These are phyloP conservation scores for Colletotrichum nymphaeae DNA, from an alignment of 2,329 filamentous ascomycete genomes.

Conservation along the genomic window DNA sequence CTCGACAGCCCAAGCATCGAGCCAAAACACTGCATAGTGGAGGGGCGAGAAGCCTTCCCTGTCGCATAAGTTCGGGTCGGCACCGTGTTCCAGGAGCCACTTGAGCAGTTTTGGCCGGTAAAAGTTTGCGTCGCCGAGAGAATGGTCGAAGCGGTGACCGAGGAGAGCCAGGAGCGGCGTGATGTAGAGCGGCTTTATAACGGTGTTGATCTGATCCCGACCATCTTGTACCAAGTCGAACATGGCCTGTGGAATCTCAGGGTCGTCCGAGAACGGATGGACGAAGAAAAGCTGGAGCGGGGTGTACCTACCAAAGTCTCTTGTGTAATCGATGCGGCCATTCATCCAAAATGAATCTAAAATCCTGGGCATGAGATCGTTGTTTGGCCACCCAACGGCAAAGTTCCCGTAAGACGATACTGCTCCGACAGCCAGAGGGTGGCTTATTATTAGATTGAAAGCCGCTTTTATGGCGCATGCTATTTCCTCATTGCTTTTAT, in stretches of 20 bases:
- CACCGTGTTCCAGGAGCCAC: slow-evolving; percentile 18
- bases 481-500: neutral
- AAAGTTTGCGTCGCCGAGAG: slow-evolving; percentile 1
- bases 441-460: neutral
- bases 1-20: neutral
- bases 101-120: slow-evolving; percentile 16
- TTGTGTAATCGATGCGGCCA: too few relatives aligned
- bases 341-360: too few relatives aligned
- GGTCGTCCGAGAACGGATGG: slow-evolving; percentile 16
- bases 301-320: neutral
- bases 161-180: slow-evolving; percentile 16
- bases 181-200: neutral
- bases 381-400: neutral
- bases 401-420: neutral
- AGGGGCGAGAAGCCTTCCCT: slow-evolving; percentile 19
- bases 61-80: slow-evolving; percentile 19
- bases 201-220: neutral
- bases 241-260: slow-evolving; percentile 12
- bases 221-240: neutral
- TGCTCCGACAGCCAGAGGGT: neutral
- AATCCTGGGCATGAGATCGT: neutral
- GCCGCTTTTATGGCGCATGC: neutral
- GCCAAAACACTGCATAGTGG: slow-evolving; percentile 26
- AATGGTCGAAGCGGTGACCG: slow-evolving; percentile 19
- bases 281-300: slow-evolving; percentile 25